Percentiles rank a stretch among this genome's conserved stretches.
Conservation (phyloP, 306 rosid species). For the Cucurbita pepo region DNA sequence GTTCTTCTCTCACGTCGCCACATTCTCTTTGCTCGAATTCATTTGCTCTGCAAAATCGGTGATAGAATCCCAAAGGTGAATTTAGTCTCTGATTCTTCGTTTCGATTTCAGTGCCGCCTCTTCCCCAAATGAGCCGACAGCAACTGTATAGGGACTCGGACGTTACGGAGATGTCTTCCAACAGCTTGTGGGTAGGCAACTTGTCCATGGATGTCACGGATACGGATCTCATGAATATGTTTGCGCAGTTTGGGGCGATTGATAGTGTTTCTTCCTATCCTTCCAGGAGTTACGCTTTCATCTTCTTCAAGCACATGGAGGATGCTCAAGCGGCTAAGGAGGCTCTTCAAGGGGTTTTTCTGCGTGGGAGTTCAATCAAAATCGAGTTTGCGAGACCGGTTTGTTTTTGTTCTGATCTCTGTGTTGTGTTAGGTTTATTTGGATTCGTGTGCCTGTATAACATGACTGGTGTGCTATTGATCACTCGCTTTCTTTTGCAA, state of each 20-base stretch:
- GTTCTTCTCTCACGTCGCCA: not conserved
- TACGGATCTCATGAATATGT: constrained; percentile 60
- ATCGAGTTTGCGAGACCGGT: constrained; percentile 98
- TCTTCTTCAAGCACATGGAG: constrained; percentile 63
- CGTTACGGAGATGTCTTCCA: constrained; percentile 38
- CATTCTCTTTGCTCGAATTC: not conserved
- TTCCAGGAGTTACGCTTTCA: constrained; percentile 69
- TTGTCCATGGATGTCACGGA: constrained; percentile 62
- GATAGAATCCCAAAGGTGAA: not conserved
- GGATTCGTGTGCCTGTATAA: constrained; percentile 13
- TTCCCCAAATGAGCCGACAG: constrained; percentile 25
- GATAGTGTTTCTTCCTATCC: constrained; percentile 78
- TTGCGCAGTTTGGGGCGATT: constrained; percentile 66
- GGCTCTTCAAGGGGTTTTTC: constrained; percentile 45
- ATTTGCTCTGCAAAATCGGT: not conserved
- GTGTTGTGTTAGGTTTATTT: constrained; percentile 22
- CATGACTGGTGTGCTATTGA: not conserved
- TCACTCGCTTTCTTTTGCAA: not conserved
- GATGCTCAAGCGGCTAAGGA: constrained; percentile 88
- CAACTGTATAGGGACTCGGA: constrained; percentile 26
- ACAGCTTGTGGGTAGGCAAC: constrained; percentile 90
- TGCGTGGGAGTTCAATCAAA: constrained; percentile 50
- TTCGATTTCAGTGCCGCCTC: constrained; percentile 50
- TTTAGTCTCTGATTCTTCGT: not conserved
- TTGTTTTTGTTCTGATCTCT: constrained; percentile 71